Evolutionary conservation across 495 filamentous ascomycete genomes (phyloP).

Genomic region (Penicillium maclennaniae): DNA sequence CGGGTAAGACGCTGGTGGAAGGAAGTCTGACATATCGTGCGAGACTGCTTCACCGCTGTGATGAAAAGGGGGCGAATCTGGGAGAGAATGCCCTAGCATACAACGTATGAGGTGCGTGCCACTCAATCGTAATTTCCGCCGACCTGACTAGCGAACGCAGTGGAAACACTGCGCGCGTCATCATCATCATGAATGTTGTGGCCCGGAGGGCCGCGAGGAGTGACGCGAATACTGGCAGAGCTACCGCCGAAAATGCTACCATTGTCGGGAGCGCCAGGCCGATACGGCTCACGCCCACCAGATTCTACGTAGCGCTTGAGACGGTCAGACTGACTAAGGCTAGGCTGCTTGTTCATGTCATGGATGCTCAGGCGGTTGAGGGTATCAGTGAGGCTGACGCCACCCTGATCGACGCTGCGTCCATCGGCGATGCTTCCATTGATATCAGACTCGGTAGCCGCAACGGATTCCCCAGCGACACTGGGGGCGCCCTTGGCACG

Average conservation of each 20-base stretch:
- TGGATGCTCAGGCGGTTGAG: slow-evolving; percentile 60
- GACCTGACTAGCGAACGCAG: slow-evolving; percentile 92
- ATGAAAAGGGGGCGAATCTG: slow-evolving; percentile 16
- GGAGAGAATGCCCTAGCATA: slow-evolving; percentile 16
- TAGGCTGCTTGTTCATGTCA: slow-evolving; percentile 69
- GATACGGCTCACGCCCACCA: slow-evolving; percentile 53
- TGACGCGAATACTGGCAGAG: slow-evolving; percentile 55
- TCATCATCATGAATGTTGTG: slow-evolving; percentile 63
- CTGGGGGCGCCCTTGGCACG: slow-evolving; percentile 66
- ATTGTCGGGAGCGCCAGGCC: slow-evolving; percentile 46
- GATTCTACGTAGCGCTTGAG: slow-evolving; percentile 87
- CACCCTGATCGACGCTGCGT: slow-evolving; percentile 71
- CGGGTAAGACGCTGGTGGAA: slow-evolving; percentile 25
- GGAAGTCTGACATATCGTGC: slow-evolving; percentile 17
- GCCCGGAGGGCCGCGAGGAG: slow-evolving; percentile 43
- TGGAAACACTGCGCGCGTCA: slow-evolving; percentile 91
- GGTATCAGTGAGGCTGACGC: slow-evolving; percentile 69
- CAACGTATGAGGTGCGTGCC: slow-evolving; percentile 4
- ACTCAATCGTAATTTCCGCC: slow-evolving; percentile 88
- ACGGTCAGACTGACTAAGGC: slow-evolving; percentile 80
- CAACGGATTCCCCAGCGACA: slow-evolving; percentile 84
- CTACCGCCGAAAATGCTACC: slow-evolving; percentile 75
- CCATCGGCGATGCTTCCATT: slow-evolving; percentile 68
- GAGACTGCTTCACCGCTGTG: slow-evolving; percentile 18
- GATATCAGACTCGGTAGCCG: slow-evolving; percentile 82